These are phyloP conservation scores for Alnus rubra DNA, from an alignment of 306 rosid genomes.

Conservation along the genomic window DNA sequence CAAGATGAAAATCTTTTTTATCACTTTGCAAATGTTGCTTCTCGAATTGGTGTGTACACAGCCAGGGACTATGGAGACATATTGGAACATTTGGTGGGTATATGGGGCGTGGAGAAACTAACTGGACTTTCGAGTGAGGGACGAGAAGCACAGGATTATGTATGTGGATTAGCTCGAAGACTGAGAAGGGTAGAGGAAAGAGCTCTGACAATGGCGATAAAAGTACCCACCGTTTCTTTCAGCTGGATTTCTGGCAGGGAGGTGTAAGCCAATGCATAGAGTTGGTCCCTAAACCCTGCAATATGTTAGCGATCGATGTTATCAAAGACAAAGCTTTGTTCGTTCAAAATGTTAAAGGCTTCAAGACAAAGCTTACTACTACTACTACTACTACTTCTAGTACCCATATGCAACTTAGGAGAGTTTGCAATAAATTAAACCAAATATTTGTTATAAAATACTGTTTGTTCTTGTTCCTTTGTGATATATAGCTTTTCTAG, in stretches of 20 bases:
- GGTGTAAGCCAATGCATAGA: background rate
- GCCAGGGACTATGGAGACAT: conserved; percentile 82
- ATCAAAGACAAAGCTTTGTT: too few relatives aligned
- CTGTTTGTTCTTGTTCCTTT: too few relatives aligned
- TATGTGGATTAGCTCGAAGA: conserved; percentile 65
- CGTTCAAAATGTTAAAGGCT: too few relatives aligned
- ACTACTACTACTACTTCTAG: too few relatives aligned
- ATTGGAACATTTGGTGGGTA: conserved; percentile 69
- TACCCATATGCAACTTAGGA: too few relatives aligned
- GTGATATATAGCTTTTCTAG: too few relatives aligned
- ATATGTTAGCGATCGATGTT: too few relatives aligned
- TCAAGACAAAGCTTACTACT: too few relatives aligned
- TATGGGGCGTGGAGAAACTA: conserved; percentile 69
- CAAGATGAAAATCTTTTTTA: conserved; percentile 63
- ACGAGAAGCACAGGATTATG: conserved; percentile 73
- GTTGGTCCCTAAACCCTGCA: too few relatives aligned
- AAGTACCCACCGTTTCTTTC: conserved; percentile 40
- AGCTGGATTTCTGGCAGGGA: conserved; percentile 62
- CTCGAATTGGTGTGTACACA: conserved; percentile 75
- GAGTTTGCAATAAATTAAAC: too few relatives aligned
- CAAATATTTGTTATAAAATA: too few relatives aligned
- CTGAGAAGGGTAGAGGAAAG: conserved; percentile 77
- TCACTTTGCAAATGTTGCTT: conserved; percentile 67
- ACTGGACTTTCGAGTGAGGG: conserved; percentile 70
- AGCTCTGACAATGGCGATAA: conserved; percentile 58